These are phyloP conservation scores for Phytophthora chlamydospora DNA, from an alignment of 352 stramenopile genomes.

Conservation along the genomic window DNA sequence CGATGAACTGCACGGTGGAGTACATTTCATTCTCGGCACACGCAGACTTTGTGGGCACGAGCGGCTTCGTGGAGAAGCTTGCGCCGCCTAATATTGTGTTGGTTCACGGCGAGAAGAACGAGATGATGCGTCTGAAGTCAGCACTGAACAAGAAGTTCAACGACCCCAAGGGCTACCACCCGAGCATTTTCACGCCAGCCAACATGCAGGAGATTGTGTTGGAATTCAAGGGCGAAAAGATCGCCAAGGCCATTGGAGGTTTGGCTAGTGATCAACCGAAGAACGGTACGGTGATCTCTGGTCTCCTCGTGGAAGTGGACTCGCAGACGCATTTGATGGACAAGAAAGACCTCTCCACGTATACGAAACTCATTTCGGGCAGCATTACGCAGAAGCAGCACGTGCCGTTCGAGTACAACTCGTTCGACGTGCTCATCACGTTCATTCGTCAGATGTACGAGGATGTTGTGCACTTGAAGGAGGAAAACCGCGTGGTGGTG, in stretches of 20 bases:
- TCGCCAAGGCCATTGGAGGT: constrained; percentile 85
- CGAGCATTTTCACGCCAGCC: constrained; percentile 81
- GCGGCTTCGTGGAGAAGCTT: constrained; percentile 95
- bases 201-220: constrained; percentile 91
- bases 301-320: constrained; percentile 86
- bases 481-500: constrained; percentile 69
- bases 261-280: constrained; percentile 77
- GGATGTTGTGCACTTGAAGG: constrained; percentile 61
- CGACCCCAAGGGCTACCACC: constrained; percentile 85
- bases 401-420: constrained; percentile 80
- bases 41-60: constrained; percentile 97
- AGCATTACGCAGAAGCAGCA: constrained; percentile 88
- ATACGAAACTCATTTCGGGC: constrained; percentile 84
- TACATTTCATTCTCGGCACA: constrained; percentile 99
- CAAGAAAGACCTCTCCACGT: constrained; percentile 85
- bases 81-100: constrained; percentile 94
- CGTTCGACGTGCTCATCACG: constrained; percentile 78
- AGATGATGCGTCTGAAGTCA: constrained; percentile 97
- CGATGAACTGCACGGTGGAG: constrained; percentile 95
- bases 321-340: constrained; percentile 87
- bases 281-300: constrained; percentile 79
- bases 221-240: constrained; percentile 90
- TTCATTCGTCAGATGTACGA: constrained; percentile 90
- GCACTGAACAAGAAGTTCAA: constrained; percentile 92
- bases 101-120: constrained; percentile 97